A percentile compares a stretch with the other conserved stretches of the same genome.
These are phyloP conservation scores for Phoenix roebelenii DNA, from an alignment of 176 grass and related monocot species.

Conservation along the genomic window DNA sequence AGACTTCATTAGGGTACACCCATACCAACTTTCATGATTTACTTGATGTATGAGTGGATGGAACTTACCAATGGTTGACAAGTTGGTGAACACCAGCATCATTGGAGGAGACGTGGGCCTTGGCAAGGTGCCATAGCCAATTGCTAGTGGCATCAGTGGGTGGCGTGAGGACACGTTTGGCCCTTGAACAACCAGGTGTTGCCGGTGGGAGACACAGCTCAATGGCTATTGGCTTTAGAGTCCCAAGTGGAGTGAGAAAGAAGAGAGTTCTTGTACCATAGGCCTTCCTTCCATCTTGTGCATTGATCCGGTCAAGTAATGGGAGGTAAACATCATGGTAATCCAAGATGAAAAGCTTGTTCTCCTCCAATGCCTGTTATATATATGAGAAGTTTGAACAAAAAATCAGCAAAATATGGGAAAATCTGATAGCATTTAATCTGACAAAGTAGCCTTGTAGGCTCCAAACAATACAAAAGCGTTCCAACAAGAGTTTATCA, in stretches of 20 bases:
- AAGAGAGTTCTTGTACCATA: constrained; percentile 87
- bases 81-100: constrained; percentile 93
- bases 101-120: constrained; percentile 95
- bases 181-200: constrained; percentile 45
- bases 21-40: too few species aligned
- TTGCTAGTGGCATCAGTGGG: constrained; percentile 69
- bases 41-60: too few species aligned
- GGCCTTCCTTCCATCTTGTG: constrained; percentile 76
- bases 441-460: too few species aligned
- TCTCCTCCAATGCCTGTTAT: constrained; percentile 36
- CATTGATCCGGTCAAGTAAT: constrained; percentile 76
- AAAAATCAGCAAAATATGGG: too few species aligned
- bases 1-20: too few species aligned
- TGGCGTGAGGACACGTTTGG: constrained; percentile 75
- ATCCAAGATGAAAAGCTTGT: constrained; percentile 70
- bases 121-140: constrained; percentile 97
- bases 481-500: too few species aligned
- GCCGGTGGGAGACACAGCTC: constrained; percentile 70
- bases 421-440: too few species aligned
- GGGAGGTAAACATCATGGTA: constrained; percentile 87
- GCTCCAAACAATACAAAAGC: too few species aligned
- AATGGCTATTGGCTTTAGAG: constrained; percentile 82
- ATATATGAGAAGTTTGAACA: too few species aligned
- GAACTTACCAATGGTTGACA: constrained; percentile 73
- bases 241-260: constrained; percentile 59